phyloP scores from a whole-genome alignment of 768 basidiomycete species.

The Amanita exitialis region DNA sequence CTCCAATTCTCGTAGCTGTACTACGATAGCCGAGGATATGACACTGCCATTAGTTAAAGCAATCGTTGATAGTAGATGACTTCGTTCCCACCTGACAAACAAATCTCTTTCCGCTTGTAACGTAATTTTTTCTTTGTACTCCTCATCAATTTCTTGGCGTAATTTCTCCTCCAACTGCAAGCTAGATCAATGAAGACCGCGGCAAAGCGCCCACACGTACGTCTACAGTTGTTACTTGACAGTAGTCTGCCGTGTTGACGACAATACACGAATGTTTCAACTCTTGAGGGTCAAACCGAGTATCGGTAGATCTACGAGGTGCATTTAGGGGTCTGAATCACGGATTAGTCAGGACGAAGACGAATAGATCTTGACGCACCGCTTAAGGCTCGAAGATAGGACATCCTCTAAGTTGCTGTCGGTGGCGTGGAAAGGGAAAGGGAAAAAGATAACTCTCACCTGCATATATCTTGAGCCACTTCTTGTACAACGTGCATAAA shows the following conservation, averaged over 20 bases:
- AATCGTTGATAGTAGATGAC: background rate
- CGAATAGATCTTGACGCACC: conserved; percentile 28
- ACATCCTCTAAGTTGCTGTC: conserved; percentile 65
- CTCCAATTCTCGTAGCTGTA: conserved; percentile 81
- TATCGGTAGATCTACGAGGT: conserved; percentile 67
- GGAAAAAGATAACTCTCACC: conserved; percentile 32
- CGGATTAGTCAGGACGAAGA: background rate
- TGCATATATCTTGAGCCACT: conserved; percentile 92
- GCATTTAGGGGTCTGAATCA: conserved; percentile 26
- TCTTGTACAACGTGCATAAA: conserved; percentile 72
- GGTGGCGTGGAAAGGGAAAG: conserved; percentile 1
- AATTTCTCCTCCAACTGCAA: conserved; percentile 86
- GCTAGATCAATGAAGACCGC: background rate
- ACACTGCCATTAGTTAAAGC: conserved; percentile 36
- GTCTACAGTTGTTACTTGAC: conserved; percentile 84
- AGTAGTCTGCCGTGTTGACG: conserved; percentile 97
- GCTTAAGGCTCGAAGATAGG: conserved; percentile 61
- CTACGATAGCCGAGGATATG: conserved; percentile 73
- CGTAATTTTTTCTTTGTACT: conserved; percentile 69
- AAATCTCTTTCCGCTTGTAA: conserved; percentile 81
- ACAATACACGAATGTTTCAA: conserved; percentile 79
- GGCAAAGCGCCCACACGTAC: conserved; percentile 24
- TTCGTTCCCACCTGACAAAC: conserved; percentile 64
- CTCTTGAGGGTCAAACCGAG: conserved; percentile 64
- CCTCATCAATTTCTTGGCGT: conserved; percentile 66